Evolutionary conservation across 225 moss, liverwort and hornwort species (phyloP).

Genomic region (Bryum argenteum): DNA sequence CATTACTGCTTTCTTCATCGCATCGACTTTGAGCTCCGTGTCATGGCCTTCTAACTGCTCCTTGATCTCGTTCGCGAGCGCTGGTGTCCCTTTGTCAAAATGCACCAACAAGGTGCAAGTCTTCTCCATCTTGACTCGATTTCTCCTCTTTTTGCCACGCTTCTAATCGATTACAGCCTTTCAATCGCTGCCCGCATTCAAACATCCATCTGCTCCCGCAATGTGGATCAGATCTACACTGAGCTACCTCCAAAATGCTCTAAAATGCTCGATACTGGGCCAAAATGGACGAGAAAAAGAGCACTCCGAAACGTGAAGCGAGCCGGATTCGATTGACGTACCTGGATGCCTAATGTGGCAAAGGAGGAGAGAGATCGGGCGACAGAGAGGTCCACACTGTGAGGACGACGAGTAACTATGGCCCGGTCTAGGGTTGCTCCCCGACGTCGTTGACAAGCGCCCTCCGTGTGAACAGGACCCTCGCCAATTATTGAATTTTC

Average conservation of each 20-base stretch:
- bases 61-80: conserved; percentile 92
- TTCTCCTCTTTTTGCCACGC: not conserved
- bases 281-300: not conserved
- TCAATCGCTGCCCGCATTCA: conserved; percentile 17
- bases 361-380: not conserved
- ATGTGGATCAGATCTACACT: conserved; percentile 30
- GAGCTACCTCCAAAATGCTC: not conserved
- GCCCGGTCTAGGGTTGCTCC: conserved; percentile 35
- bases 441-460: conserved; percentile 12
- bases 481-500: conserved; percentile 29
- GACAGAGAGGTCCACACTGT: not conserved
- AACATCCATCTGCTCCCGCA: conserved; percentile 24
- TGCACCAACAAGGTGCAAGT: conserved; percentile 84
- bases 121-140: conserved; percentile 68
- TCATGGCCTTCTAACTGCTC: conserved; percentile 92
- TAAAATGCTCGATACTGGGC: not conserved
- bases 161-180: not conserved
- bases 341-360: conserved; percentile 28
- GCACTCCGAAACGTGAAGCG: not conserved
- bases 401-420: not conserved
- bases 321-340: not conserved
- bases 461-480: conserved; percentile 22
- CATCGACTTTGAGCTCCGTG: conserved; percentile 74
- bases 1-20: conserved; percentile 98
- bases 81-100: conserved; percentile 93